Base-by-base conservation (phyloP, 495 filamentous ascomycete genomes). In the Opeltia flavorubescens region DNA sequence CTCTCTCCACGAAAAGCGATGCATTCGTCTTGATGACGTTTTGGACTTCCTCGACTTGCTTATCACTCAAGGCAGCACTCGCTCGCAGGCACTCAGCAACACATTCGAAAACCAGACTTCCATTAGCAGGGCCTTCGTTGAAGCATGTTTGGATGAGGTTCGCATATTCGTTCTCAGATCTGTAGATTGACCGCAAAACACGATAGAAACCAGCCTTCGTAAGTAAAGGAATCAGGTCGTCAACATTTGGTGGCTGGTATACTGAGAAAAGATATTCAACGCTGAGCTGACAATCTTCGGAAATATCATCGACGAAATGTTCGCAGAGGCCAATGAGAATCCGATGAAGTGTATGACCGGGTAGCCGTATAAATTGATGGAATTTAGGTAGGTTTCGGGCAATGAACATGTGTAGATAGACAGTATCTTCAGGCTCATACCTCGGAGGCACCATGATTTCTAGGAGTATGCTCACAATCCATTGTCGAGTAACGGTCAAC, bases 351-450 rank as follows among this genome's bases (percentile, higher is more conserved):
- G 82, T 81, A 6, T 83, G 83, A 42, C 88, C 91, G 0, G 91
- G 78, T 48, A 98, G 76, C 27, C 95, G 72, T 53, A 98, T 84
- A 55, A 94, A 95, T 59, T 95, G 89, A 4, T 86, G 88, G 58
- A 94, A 98, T 63, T 96, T 98, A 2, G 91, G 86, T 13, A 96
- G 72, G 55, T 94, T 98, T 47, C 91, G 81, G 36, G 91, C 89
- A 60, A 96, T 78, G 58, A 98, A 96, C 86, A 98, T 98, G 59
- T 98, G 83, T 28, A 98, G 72, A 61, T 93, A 96, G 47, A 98
- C 85, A 23, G 82, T 86, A 61, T 95, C 86, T 48, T 82, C 75
- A n/a, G 76, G 55, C 3, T 75, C 71, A 56, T 93, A 95, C 8
- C 78, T 76, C 13, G 68, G 57, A 8, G 76, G 61, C 43, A 76